phyloP scores from a whole-genome alignment of 306 rosid genomes.

The Erythrophleum fordii region DNA sequence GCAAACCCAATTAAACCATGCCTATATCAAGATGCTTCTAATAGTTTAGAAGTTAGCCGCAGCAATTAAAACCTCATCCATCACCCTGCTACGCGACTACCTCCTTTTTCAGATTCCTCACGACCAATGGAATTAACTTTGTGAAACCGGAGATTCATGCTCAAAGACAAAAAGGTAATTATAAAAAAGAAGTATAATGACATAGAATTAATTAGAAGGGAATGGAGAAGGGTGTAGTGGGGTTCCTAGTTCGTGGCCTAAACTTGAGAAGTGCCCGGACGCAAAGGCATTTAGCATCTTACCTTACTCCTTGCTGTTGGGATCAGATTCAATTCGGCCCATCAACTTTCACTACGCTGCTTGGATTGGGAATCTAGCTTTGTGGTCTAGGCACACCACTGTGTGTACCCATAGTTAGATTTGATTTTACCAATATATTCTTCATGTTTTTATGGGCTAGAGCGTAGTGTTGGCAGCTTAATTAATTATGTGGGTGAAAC shows the following conservation, averaged over 20 bases:
- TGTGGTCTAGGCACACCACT: neutral
- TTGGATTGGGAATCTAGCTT: conserved; percentile 21
- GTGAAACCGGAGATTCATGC: conserved; percentile 14
- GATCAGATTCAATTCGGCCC: conserved; percentile 41
- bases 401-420: neutral
- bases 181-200: neutral
- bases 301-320: conserved; percentile 3
- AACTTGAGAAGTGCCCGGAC: conserved; percentile 28
- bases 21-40: neutral
- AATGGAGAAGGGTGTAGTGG: conserved; percentile 23
- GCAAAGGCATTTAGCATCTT: conserved; percentile 38
- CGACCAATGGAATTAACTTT: neutral
- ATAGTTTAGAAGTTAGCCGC: neutral
- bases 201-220: conserved; percentile 10
- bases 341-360: conserved; percentile 32
- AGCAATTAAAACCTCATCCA: neutral
- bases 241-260: conserved; percentile 25
- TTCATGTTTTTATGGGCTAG: neutral
- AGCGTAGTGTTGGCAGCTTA: neutral
- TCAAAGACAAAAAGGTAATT: neutral
- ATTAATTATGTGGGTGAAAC: conserved; percentile 1
- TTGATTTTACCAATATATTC: conserved; percentile 14
- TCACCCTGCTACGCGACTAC: neutral
- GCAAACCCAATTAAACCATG: neutral
- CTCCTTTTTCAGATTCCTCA: conserved; percentile 2